Evolutionary conservation across 2,329 filamentous ascomycete species (phyloP).

Genomic region (Geosmithia putterillii): DNA sequence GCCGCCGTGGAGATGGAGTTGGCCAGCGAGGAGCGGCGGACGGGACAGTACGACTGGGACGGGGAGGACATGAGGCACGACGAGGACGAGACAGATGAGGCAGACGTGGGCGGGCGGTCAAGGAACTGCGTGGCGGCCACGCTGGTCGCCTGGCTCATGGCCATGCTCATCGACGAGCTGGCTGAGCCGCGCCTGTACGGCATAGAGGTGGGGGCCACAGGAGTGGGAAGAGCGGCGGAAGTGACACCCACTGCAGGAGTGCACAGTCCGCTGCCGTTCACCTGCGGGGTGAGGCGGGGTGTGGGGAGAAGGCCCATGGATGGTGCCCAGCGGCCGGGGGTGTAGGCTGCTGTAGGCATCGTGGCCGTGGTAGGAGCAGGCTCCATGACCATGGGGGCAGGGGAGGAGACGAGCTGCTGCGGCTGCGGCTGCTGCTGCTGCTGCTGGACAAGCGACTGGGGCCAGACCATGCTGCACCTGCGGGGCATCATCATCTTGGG

Average conservation of each 20-base stretch:
- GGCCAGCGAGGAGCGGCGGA: conserved; percentile 50
- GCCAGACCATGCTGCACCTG: not conserved
- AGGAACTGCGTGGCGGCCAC: conserved; percentile 32
- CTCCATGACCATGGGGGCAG: conserved; percentile 36
- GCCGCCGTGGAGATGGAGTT: conserved; percentile 48
- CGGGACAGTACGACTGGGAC: conserved; percentile 30
- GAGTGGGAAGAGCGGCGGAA: too few species aligned
- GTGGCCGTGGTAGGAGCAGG: conserved; percentile 24
- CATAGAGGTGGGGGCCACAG: conserved; percentile 28
- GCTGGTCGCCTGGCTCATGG: conserved; percentile 42
- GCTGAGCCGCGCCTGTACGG: conserved; percentile 31
- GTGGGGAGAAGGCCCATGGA: conserved; percentile 44
- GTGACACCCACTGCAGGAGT: conserved; percentile 51
- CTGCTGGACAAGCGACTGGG: conserved; percentile 1
- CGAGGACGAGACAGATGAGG: conserved; percentile 21
- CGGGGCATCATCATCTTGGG: not conserved
- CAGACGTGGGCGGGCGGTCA: conserved; percentile 37
- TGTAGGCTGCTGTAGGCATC: too few species aligned
- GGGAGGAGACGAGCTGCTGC: conserved; percentile 2
- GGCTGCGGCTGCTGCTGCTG: conserved; percentile 5
- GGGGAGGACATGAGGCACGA: conserved; percentile 30
- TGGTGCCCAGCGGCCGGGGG: conserved; percentile 34
- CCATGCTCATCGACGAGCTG: conserved; percentile 50
- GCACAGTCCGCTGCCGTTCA: conserved; percentile 32
- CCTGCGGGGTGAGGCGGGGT: conserved; percentile 45